A percentile compares a stretch with the other conserved stretches of the same genome.
Evolutionary conservation across 192 early-diverging fungal species (phyloP).

Genomic region (Coemansia reversa): DNA sequence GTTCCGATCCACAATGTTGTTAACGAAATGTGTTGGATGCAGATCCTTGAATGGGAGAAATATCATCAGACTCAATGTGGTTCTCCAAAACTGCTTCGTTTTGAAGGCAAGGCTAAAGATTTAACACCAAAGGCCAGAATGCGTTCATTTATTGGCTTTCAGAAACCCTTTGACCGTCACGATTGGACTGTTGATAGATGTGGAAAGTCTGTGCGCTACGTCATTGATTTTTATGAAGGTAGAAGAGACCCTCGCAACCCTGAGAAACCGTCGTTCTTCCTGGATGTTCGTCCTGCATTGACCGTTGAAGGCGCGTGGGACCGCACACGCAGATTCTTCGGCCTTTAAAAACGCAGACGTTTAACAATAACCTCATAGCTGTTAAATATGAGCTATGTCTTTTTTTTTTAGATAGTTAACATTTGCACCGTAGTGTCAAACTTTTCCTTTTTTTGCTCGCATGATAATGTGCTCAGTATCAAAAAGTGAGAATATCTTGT

Average conservation of each 20-base stretch:
- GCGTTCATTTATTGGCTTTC: slow-evolving; percentile 57
- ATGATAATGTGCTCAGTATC: too few relatives aligned
- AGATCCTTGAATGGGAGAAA: slow-evolving; percentile 84
- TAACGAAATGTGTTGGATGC: slow-evolving; percentile 86
- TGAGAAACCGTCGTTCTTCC: slow-evolving; percentile 64
- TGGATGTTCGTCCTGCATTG: slow-evolving; percentile 87
- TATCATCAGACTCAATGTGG: slow-evolving; percentile 26
- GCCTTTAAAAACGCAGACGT: not conserved
- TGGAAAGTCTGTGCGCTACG: slow-evolving; percentile 78
- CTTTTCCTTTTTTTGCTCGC: too few relatives aligned
- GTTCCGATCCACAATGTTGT: slow-evolving; percentile 94
- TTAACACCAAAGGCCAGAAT: slow-evolving; percentile 40
- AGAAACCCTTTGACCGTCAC: slow-evolving; percentile 87
- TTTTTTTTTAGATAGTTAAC: not conserved
- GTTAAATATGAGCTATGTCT: too few relatives aligned
- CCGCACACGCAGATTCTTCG: slow-evolving; percentile 21
- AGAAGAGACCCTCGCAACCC: slow-evolving; percentile 51
- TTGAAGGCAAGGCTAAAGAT: slow-evolving; percentile 47
- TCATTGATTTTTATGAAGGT: slow-evolving; percentile 92
- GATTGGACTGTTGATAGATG: slow-evolving; percentile 95
- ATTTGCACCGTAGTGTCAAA: not conserved
- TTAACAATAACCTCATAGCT: too few relatives aligned
- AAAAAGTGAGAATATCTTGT: too few relatives aligned
- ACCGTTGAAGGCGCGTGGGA: slow-evolving; percentile 49
- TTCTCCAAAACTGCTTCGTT: slow-evolving; percentile 41